phyloP scores from a whole-genome alignment of 805 yeast genomes.

The Hanseniaspora singularis region DNA sequence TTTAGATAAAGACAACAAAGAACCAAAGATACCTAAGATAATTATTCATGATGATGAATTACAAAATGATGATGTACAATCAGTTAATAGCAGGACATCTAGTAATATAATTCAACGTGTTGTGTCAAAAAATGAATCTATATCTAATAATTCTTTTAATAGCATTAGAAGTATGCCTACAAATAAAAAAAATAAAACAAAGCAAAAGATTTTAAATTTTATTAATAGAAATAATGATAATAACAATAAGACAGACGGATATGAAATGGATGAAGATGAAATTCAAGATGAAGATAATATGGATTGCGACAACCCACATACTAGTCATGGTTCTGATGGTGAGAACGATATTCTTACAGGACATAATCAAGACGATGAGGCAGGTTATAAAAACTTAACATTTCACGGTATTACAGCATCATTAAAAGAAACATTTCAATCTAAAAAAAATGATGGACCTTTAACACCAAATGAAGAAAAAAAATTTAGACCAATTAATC shows the following conservation, averaged over 20 bases:
- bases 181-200: neutral
- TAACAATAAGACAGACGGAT: too few relatives aligned
- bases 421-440: slow-evolving; percentile 13
- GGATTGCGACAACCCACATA: slow-evolving; percentile 2
- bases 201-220: neutral
- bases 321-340: neutral
- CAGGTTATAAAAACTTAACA: slow-evolving; percentile 23
- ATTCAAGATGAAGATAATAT: slow-evolving; percentile 12
- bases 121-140: neutral
- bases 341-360: slow-evolving; percentile 9
- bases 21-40: neutral
- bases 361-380: slow-evolving; percentile 22
- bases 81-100: too few relatives aligned
- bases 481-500: neutral
- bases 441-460: neutral
- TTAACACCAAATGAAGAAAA: neutral
- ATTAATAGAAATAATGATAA: neutral
- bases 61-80: neutral
- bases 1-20: neutral
- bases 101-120: too few relatives aligned
- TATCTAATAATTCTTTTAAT: neutral
- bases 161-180: neutral
- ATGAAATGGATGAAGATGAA: slow-evolving; percentile 1
- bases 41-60: too few relatives aligned
- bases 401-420: slow-evolving; percentile 28